Base-by-base conservation (phyloP, 2,329 filamentous ascomycete species). In the Elsinoe ampelina region DNA sequence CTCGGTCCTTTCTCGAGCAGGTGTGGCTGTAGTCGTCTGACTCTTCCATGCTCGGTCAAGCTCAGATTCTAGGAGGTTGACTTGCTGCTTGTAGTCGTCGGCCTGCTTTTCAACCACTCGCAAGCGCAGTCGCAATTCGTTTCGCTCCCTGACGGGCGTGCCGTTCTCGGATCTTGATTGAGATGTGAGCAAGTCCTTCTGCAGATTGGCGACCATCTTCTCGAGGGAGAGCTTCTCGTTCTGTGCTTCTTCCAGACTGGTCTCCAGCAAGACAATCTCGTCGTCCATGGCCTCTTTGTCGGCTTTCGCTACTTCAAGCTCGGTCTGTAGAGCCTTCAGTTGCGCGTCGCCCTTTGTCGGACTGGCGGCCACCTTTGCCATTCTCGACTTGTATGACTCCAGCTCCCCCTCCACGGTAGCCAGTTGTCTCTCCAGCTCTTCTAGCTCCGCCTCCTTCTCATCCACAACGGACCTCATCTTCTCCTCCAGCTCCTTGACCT, bases 211-310 rank as follows among this genome's bases (percentile, higher is more conserved):
- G 3, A 80, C 75, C 58, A 80, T 80, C 54, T 81, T 75, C 63
- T 87, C 80, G 1, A 86, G 71, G 41, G 81, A 74, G 6, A 77
- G 75, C 63, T 83, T 85, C 60, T 75, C 73, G 13, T 70, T 67
- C 19, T 70, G 64, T 1, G 69, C 66, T 15, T 75, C 72, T 32
- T 76, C 74, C 6, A 71, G 66, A 30, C 68, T 69, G 26, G 71
- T 68, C 57, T 76, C 72, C 1, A 77, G 63, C 5, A 77, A 71
- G 34, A 74, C 66, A 15, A 80, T 76, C 58, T 80, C 79, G 32
- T 83, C 79, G 63, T 84, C 78, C 8, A 84, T 68, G 30, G 79
- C 75, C 48, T 80, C 70, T 26, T 65, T 66, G 26, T 67, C 65
- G 7, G 60, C 55, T 45, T 68, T 64, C 20, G 67, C 62, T 2